Percentiles rank a stretch among this genome's conserved stretches.
phyloP scores from a whole-genome alignment of 768 basidiomycete genomes.

The Gloeopeniophorella convolvens region DNA sequence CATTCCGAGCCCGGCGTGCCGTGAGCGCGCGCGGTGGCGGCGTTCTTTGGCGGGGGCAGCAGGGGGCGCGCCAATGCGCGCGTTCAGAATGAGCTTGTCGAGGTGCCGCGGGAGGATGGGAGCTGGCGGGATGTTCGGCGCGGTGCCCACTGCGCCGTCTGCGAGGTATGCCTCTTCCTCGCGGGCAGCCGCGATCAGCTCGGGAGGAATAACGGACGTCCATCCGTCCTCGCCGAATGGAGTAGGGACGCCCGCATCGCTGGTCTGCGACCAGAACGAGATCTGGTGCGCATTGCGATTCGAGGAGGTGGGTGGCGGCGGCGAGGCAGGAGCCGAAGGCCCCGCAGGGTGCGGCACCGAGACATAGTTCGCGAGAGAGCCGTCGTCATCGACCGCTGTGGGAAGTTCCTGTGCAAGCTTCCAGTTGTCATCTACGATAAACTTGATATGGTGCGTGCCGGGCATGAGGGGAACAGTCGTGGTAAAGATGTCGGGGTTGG shows the following conservation, averaged over 20 bases:
- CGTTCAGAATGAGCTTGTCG: constrained; percentile 89
- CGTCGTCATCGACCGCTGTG: constrained; percentile 89
- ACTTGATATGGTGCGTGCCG: constrained; percentile 91
- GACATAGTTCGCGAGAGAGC: constrained; percentile 91
- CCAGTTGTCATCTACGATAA: constrained; percentile 89
- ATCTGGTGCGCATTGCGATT: constrained; percentile 23
- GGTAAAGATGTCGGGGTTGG: constrained; percentile 31
- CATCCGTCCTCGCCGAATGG: constrained; percentile 42
- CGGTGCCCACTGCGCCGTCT: constrained; percentile 33
- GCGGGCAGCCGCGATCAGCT: constrained; percentile 69
- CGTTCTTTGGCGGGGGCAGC: constrained; percentile 10
- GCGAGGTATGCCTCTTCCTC: constrained; percentile 78
- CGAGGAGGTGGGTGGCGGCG: constrained; percentile 28
- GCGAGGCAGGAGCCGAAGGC: constrained; percentile 28
- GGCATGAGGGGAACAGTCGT: constrained; percentile 56
- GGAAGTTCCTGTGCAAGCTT: constrained; percentile 73
- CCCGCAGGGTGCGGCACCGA: constrained; percentile 43
- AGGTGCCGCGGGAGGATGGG: constrained; percentile 85
- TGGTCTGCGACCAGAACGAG: constrained; percentile 40
- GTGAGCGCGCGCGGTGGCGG: constrained; percentile 18
- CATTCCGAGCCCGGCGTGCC: constrained; percentile 15
- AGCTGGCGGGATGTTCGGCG: constrained; percentile 81
- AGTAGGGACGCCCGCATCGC: constrained; percentile 6
- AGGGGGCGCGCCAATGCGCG: constrained; percentile 27
- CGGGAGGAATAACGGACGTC: constrained; percentile 74